Conservation (phyloP, 2,329 filamentous ascomycete species). For the Bipolaris oryzae region DNA sequence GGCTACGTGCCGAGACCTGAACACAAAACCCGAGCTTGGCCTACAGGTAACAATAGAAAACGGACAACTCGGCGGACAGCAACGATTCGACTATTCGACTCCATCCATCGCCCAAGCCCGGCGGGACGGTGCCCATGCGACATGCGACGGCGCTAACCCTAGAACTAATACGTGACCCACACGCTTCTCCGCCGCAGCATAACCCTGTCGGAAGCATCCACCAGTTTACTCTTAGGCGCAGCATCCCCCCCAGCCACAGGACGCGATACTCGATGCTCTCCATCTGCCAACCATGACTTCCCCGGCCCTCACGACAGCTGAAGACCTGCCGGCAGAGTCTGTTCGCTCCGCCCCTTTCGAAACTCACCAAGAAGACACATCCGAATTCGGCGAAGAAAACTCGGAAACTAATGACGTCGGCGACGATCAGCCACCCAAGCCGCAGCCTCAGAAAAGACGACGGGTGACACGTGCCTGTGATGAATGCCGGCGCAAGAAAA, state of each 20-base stretch:
- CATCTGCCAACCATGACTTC: constrained; percentile 45
- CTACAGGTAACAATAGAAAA: constrained; percentile 24
- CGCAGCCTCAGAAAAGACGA: constrained; percentile 50
- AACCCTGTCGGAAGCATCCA: constrained; percentile 32
- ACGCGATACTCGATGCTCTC: constrained; percentile 25
- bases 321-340: constrained; percentile 38
- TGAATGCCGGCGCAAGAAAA: constrained; percentile 56
- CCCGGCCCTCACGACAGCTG: constrained; percentile 40
- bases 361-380: constrained; percentile 37
- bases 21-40: constrained; percentile 15
- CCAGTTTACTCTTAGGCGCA: constrained; percentile 42
- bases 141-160: constrained; percentile 37
- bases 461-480: constrained; percentile 54
- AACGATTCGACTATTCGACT: constrained; percentile 25
- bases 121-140: constrained; percentile 31
- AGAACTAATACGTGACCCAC: constrained; percentile 41
- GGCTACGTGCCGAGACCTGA: constrained; percentile 8
- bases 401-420: constrained; percentile 43
- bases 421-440: constrained; percentile 43
- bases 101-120: constrained; percentile 34
- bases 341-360: constrained; percentile 36
- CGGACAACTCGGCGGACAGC: constrained; percentile 38
- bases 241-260: constrained; percentile 38
- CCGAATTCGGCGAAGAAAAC: constrained; percentile 39
- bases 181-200: constrained; percentile 34